Evolutionary conservation across 2,329 filamentous ascomycete species (phyloP), one percentile per base, ranked within the genome.

Genomic region (Acarospora socialis): DNA sequence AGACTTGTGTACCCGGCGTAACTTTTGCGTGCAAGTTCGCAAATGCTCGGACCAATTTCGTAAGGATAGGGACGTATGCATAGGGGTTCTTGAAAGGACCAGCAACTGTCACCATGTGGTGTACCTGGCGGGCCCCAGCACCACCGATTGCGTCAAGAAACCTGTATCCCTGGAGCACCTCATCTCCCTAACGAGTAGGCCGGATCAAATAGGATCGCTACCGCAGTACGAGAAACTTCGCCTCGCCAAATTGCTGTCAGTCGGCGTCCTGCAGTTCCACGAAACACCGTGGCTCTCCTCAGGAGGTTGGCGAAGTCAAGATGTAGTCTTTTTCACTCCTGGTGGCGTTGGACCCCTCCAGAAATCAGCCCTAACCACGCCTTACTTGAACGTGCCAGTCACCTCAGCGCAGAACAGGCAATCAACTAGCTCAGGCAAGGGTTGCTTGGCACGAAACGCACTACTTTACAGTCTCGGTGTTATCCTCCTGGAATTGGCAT

Each of bases 401-500:
- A 35, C n/a, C n/a, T n/a, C 2, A 10, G 13, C 17, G 17, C 14
- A 24, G 17, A 24, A 15, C 28, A 9, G 8, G 2, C 6, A 5
- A 12, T 24, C 15, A 5, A n/a, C 13, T 17, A 12, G n/a, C n/a
- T n/a, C n/a, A n/a, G n/a, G n/a, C n/a, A n/a, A n/a, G n/a, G n/a
- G n/a, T n/a, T n/a, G 16, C 17, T 19, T 41, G 10, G 34, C 32
- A 5, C 36, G 31, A 9, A 46, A 46, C 28, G 18, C 19, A 6
- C n/a, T 38, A 5, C 32, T 45, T 2, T 45, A 40, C 33, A 23
- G 35, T 18, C 36, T 46, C 10, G 44, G 43, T 6, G 23, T 45
- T 3, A 25, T 46, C 10, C 35, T 45, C 2, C 38, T 46, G 3
- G 44, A 46, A 32, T 31, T 46, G 14, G 44, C 41, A 1, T 40